phyloP scores from a whole-genome alignment of 345 rosid species.

The Litchi chinensis region DNA sequence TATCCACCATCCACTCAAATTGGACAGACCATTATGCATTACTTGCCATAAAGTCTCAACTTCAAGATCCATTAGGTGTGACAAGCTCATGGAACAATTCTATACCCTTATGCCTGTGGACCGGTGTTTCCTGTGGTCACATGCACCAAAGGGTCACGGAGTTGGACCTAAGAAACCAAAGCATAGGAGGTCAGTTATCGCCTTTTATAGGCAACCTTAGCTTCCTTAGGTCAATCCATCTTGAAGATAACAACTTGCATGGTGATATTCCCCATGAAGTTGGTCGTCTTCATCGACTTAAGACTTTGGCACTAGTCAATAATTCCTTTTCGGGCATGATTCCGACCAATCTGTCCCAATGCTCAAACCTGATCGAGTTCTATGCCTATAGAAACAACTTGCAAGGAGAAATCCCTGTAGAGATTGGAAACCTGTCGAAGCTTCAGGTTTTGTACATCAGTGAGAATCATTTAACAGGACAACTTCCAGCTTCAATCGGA shows the following conservation, averaged over 20 bases:
- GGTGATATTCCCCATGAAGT: constrained; percentile 16
- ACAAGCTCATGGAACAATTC: constrained; percentile 2
- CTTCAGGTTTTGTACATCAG: not conserved
- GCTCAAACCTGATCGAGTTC: not conserved
- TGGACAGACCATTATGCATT: constrained; percentile 7
- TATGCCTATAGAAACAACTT: constrained; percentile 2
- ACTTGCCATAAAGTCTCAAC: too few species aligned
- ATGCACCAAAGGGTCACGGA: not conserved
- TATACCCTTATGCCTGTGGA: not conserved
- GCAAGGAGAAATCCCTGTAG: not conserved
- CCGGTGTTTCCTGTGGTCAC: not conserved
- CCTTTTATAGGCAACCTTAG: not conserved
- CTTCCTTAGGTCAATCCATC: not conserved
- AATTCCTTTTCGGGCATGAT: not conserved
- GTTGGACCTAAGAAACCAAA: not conserved
- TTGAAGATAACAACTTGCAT: not conserved
- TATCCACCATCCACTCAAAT: not conserved
- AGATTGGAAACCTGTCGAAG: not conserved
- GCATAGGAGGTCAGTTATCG: not conserved
- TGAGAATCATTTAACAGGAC: constrained; percentile 2
- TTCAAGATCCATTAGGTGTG: not conserved
- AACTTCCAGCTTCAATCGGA: constrained; percentile 19
- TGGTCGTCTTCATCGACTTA: constrained; percentile 7
- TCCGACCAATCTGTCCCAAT: not conserved
- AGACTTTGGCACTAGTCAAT: not conserved